Conservation (phyloP, 805 yeast species). For the Sugiyamaella mastotermitis region DNA sequence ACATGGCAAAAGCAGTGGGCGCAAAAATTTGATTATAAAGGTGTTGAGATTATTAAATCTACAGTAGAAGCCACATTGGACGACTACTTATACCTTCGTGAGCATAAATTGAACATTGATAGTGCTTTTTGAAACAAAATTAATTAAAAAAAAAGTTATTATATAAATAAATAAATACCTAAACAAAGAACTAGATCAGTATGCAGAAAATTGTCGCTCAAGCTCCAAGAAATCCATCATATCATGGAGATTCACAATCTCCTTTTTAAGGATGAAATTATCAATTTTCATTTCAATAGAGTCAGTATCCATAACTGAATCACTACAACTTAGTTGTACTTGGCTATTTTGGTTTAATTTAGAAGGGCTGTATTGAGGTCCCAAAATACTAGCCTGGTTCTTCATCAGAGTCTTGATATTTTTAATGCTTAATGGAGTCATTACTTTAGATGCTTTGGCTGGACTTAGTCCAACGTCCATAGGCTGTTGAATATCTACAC, state of each 20-base stretch:
- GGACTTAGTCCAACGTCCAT: too few species aligned
- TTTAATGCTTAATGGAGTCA: too few species aligned
- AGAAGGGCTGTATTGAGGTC: not conserved
- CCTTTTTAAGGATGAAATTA: constrained; percentile 6
- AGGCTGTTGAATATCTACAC: too few species aligned
- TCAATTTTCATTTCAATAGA: not conserved
- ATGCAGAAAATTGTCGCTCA: constrained; percentile 14
- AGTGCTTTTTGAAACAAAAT: too few species aligned
- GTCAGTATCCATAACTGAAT: constrained; percentile 1
- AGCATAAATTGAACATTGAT: constrained; percentile 11
- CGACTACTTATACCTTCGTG: constrained; percentile 22
- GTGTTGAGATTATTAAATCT: constrained; percentile 13
- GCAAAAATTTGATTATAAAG: constrained; percentile 12
- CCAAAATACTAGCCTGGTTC: not conserved
- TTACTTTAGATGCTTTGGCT: too few species aligned
- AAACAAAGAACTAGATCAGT: constrained; percentile 3
- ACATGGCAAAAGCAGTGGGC: constrained; percentile 21
- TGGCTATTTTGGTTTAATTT: not conserved
- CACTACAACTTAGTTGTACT: not conserved
- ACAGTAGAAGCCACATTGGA: constrained; percentile 19
- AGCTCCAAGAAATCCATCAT: constrained; percentile 19
- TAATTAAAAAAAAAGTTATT: too few species aligned
- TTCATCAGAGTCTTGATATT: too few species aligned
- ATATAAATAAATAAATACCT: not conserved
- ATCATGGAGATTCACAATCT: constrained; percentile 12